Conservation (phyloP, 2,329 filamentous ascomycete genomes). For the Botrytis medusae region DNA sequence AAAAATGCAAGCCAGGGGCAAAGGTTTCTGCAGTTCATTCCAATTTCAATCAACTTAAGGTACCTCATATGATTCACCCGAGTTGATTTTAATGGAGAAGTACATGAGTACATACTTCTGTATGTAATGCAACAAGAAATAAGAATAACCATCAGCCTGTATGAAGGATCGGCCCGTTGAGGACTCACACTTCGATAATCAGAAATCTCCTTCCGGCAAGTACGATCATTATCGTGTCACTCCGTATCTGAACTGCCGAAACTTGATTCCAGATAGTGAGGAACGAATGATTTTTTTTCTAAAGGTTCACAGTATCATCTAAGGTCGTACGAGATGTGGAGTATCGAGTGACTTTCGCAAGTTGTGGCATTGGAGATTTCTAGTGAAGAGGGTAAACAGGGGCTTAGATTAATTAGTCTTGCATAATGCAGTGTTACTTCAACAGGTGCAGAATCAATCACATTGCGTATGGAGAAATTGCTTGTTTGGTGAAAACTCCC, state of each 20-base stretch:
- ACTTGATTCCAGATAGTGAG: not conserved
- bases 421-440: slow-evolving; percentile 9
- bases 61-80: not conserved
- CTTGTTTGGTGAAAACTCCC: slow-evolving; percentile 8
- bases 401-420: not conserved
- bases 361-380: slow-evolving; percentile 13
- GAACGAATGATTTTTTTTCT: not conserved
- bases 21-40: not conserved
- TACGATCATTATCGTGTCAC: not conserved
- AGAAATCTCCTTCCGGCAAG: not conserved
- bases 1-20: not conserved
- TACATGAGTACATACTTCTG: not conserved
- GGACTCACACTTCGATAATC: not conserved
- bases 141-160: not conserved
- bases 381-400: not conserved
- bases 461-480: not conserved
- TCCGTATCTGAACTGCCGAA: slow-evolving; percentile 6
- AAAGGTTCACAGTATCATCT: not conserved
- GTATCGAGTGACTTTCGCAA: not conserved
- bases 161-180: slow-evolving; percentile 16
- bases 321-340: not conserved
- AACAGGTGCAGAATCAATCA: not conserved
- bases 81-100: not conserved
- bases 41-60: not conserved
- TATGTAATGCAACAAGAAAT: not conserved